phyloP scores from a whole-genome alignment of 2,329 filamentous ascomycete genomes.

The Phyllosticta capitalensis region DNA sequence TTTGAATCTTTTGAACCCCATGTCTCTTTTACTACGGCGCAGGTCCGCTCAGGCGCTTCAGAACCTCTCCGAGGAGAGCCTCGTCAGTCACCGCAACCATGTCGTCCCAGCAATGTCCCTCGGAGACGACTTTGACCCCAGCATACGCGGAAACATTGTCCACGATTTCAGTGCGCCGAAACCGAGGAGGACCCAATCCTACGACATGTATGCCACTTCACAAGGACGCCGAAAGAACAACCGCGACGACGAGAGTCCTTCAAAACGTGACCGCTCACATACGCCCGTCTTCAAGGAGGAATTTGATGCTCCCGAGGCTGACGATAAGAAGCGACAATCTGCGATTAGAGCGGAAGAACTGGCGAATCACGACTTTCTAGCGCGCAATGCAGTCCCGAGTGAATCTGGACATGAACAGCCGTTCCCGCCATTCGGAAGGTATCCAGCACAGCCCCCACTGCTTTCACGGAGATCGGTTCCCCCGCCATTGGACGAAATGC shows the following conservation, averaged over 20 bases:
- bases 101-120: conserved; percentile 35
- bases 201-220: not conserved
- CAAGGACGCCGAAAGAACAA: conserved; percentile 8
- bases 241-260: conserved; percentile 22
- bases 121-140: conserved; percentile 53
- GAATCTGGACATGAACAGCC: conserved; percentile 1
- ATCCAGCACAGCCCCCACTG: not conserved
- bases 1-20: conserved; percentile 50
- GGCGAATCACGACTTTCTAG: conserved; percentile 39
- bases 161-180: conserved; percentile 57
- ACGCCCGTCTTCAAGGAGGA: conserved; percentile 53
- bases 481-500: conserved; percentile 14
- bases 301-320: conserved; percentile 43
- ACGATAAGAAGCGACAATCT: conserved; percentile 29
- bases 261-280: conserved; percentile 35
- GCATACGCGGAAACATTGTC: conserved; percentile 53
- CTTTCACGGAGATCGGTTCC: conserved; percentile 21
- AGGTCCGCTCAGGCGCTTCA: conserved; percentile 44
- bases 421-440: conserved; percentile 3
- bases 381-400: conserved; percentile 5
- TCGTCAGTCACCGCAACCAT: conserved; percentile 39
- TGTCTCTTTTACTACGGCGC: conserved; percentile 49
- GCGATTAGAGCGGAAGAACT: conserved; percentile 38
- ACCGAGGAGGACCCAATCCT: conserved; percentile 12
- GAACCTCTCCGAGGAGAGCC: conserved; percentile 39